Evolutionary conservation across 306 rosid species (phyloP).

Genomic region (Chamaecrista fasciculata): DNA sequence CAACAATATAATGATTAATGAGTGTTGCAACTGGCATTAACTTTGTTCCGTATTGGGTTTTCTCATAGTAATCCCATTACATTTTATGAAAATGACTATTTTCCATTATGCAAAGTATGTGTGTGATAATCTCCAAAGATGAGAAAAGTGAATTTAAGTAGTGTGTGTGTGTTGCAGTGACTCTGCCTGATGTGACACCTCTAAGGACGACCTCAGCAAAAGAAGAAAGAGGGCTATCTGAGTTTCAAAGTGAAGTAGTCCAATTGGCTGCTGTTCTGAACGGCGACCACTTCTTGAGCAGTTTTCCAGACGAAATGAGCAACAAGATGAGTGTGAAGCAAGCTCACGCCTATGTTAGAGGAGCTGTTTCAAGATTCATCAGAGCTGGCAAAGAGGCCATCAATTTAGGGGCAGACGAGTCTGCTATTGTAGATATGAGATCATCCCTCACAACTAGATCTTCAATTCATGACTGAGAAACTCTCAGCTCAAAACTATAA

Average conservation of each 20-base stretch:
- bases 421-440: slow-evolving; percentile 99
- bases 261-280: slow-evolving; percentile 93
- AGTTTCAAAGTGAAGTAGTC: slow-evolving; percentile 90
- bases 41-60: too few species aligned
- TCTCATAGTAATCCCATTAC: too few species aligned
- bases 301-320: slow-evolving; percentile 86
- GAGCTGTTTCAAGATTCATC: slow-evolving; percentile 88
- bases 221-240: slow-evolving; percentile 59
- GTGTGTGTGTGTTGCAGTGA: slow-evolving; percentile 50
- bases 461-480: slow-evolving; percentile 44
- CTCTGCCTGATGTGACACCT: slow-evolving; percentile 79
- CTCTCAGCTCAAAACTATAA: not conserved
- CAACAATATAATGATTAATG: too few species aligned
- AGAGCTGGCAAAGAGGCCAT: slow-evolving; percentile 96
- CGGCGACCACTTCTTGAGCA: slow-evolving; percentile 90
- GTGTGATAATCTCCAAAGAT: not conserved
- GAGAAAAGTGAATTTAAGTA: slow-evolving; percentile 4
- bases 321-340: slow-evolving; percentile 70
- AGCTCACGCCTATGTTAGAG: slow-evolving; percentile 71
- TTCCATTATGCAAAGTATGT: too few species aligned
- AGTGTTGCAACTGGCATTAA: too few species aligned
- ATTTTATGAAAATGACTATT: too few species aligned
- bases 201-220: slow-evolving; percentile 72
- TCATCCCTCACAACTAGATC: slow-evolving; percentile 97
- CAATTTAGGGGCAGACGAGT: slow-evolving; percentile 78